Evolutionary conservation across 441 rosid genomes (phyloP), one percentile per base, ranked within the genome.

Genomic region (Pelargonium citronellum): DNA sequence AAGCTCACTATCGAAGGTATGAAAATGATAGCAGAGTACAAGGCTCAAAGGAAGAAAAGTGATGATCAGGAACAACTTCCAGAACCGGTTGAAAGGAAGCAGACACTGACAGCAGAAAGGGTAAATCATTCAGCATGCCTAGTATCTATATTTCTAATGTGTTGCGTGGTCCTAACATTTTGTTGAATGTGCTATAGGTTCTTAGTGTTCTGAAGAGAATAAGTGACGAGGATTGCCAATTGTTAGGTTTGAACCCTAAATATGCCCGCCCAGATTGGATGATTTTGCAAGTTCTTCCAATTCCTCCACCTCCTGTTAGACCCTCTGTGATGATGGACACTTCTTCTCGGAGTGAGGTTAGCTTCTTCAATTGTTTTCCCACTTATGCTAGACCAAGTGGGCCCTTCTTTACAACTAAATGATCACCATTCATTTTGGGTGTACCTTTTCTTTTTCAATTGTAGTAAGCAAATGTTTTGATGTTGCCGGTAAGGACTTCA

Each of bases 271-370:
- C 99, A 17, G 99, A 95, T 79, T 92, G 99, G 98, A 95, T 95
- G 99, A 95, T 95, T 78, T 80, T 95, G 41, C 94, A 92, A 86
- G 99, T 91, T 71, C 98, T 92, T 72, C 99, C 98, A 64, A 89
- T 92, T 69, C 98, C 99, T 46, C 99, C 99, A 64, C 99, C 98
- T 71, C 99, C 97, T 66, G 98, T 95, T 70, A 92, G 99, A 79
- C 99, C 99, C 30, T 95, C 99, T 73, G 98, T 95, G 66, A 92
- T 92, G 99, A 95, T 92, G 98, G 99, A 95, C 78, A 92, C 99
- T 71, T 92, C 99, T 67, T 89, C 98, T 65, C 83, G 99, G 85
- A 95, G 99, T 81, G 99, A 95, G 93, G 98, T 79, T 83, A 81
- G 91, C 70, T 39, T 69, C 67, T 69, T 63, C 37, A 51, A 9